Evolutionary conservation across 768 basidiomycete genomes (phyloP).

Genomic region (Kwoniella bestiolae): DNA sequence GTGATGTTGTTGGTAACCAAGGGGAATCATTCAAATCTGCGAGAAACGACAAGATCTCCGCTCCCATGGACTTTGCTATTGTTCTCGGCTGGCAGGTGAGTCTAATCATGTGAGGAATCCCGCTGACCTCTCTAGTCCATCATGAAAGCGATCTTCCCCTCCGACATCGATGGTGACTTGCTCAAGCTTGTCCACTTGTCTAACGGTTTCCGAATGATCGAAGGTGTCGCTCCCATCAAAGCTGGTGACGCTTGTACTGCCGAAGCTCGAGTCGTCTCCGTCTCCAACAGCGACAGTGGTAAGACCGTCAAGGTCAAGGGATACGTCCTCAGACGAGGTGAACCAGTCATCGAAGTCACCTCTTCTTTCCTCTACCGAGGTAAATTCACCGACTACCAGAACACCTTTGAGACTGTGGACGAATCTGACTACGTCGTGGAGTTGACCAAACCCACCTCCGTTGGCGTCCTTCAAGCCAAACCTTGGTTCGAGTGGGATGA

Average conservation of each 20-base stretch:
- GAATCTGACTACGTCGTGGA: conserved; percentile 86
- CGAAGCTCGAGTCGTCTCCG: conserved; percentile 83
- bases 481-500: conserved; percentile 98
- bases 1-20: conserved; percentile 86
- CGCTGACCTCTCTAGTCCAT: conserved; percentile 70
- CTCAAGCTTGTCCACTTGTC: conserved; percentile 95
- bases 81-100: conserved; percentile 97
- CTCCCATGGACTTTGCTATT: conserved; percentile 99
- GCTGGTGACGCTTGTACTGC: conserved; percentile 90
- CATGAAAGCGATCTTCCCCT: conserved; percentile 97
- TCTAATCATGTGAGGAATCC: conserved; percentile 18
- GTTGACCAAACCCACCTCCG: conserved; percentile 72
- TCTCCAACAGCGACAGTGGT: conserved; percentile 85
- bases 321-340: conserved; percentile 72
- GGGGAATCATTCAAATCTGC: conserved; percentile 84
- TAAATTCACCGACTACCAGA: conserved; percentile 86
- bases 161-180: conserved; percentile 86
- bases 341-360: conserved; percentile 86
- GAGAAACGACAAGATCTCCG: conserved; percentile 70
- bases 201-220: conserved; percentile 89
- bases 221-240: conserved; percentile 73
- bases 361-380: conserved; percentile 98
- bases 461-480: conserved; percentile 91
- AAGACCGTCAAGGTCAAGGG: conserved; percentile 72
- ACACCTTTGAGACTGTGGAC: conserved; percentile 91